Percentiles rank a stretch among this genome's conserved stretches.
Conservation (phyloP, 2,329 filamentous ascomycete species). For the Alternaria metachromatica region DNA sequence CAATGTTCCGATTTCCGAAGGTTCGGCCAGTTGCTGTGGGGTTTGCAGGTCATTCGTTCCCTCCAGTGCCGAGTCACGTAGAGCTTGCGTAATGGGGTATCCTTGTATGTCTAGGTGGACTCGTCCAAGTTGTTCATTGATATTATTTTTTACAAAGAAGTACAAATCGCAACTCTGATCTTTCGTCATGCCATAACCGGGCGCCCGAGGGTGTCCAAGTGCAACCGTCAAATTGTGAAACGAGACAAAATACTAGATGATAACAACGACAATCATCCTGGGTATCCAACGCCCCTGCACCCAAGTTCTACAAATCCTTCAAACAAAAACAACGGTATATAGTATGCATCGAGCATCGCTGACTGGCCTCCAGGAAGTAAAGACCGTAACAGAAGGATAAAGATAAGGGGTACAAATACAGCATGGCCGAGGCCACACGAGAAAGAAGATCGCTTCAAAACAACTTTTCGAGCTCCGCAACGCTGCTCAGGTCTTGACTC, state of each 20-base stretch:
- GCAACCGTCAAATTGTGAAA: constrained; percentile 22
- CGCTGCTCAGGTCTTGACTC: constrained; percentile 41
- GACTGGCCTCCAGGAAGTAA: constrained; percentile 1
- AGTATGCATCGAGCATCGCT: constrained; percentile 19
- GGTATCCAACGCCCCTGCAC: constrained; percentile 37
- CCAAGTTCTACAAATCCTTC: constrained; percentile 16
- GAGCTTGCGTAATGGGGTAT: neutral
- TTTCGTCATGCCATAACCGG: constrained; percentile 16
- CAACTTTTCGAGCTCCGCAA: neutral
- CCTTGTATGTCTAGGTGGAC: neutral
- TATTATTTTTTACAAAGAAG: constrained; percentile 23
- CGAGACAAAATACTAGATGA: constrained; percentile 12
- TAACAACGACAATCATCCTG: constrained; percentile 22
- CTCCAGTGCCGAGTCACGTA: neutral
- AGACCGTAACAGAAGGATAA: constrained; percentile 6
- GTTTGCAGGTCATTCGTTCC: neutral
- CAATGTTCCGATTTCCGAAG: neutral
- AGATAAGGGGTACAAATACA: constrained; percentile 19
- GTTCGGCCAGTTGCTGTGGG: neutral
- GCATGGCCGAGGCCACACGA: neutral
- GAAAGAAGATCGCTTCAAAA: neutral
- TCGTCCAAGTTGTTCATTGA: constrained; percentile 18
- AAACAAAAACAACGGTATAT: neutral
- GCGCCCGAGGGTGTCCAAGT: constrained; percentile 3
- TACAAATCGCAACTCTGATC: constrained; percentile 9